Percentiles rank a stretch among this genome's conserved stretches.
Conservation (phyloP, 257 asterid species). For the Orobanche coerulescens region DNA sequence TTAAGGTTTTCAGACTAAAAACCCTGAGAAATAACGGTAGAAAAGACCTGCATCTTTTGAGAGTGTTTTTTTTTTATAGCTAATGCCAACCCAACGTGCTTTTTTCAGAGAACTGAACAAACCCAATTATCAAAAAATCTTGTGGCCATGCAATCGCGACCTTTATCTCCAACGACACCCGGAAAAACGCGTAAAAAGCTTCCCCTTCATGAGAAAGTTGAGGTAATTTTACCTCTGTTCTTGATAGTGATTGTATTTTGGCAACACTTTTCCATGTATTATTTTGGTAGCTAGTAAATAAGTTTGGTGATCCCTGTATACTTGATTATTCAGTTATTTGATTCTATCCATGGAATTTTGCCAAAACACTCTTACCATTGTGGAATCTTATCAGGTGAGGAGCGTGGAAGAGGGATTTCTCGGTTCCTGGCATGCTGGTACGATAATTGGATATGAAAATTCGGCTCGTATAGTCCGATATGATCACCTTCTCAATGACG, state of each 20-base stretch:
- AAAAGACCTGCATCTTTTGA: not conserved
- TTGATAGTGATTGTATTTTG: not conserved
- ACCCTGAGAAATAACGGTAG: not conserved
- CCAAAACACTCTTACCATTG: not conserved
- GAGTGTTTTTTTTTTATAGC: too few relatives aligned
- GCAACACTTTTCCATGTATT: not conserved
- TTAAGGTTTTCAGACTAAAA: not conserved
- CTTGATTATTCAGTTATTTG: conserved; percentile 4
- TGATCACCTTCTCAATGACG: conserved; percentile 47
- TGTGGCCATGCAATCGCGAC: not conserved
- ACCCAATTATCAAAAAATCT: not conserved
- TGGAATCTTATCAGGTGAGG: conserved; percentile 45
- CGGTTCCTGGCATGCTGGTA: conserved; percentile 62
- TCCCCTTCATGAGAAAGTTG: conserved; percentile 6
- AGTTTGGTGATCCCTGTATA: not conserved
- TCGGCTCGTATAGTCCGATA: conserved; percentile 41
- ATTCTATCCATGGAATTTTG: not conserved
- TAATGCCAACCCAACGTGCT: not conserved
- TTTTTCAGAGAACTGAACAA: not conserved
- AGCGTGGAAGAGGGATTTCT: conserved; percentile 52
- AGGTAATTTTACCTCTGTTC: conserved; percentile 9
- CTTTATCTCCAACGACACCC: conserved; percentile 12
- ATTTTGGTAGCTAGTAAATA: not conserved
- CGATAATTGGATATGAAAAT: conserved; percentile 24
- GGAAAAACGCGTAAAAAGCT: not conserved